These are phyloP conservation scores for Myxozyma neotropica DNA, from an alignment of 805 yeast species.

Conservation along the genomic window DNA sequence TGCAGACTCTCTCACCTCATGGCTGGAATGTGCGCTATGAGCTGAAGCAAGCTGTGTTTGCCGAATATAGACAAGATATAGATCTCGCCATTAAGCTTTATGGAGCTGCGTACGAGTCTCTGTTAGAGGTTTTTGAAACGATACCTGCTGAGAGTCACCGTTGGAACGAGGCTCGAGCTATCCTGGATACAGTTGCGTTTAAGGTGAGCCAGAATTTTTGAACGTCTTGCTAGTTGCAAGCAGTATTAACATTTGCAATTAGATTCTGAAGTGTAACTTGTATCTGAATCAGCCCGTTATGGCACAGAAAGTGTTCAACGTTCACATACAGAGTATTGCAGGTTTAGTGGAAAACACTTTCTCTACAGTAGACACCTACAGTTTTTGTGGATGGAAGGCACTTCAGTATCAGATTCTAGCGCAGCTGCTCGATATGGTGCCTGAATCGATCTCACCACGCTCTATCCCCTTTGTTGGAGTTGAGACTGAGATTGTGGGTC, in stretches of 20 bases:
- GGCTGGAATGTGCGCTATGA: conserved; percentile 57
- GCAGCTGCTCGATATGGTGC: conserved; percentile 55
- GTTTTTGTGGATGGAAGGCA: conserved; percentile 57
- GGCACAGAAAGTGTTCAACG: conserved; percentile 65
- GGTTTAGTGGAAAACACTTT: conserved; percentile 43
- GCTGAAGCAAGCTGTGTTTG: conserved; percentile 53
- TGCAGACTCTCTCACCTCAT: conserved; percentile 38
- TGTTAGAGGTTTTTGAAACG: conserved; percentile 47
- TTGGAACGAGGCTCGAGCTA: conserved; percentile 52
- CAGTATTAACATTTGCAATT: neutral
- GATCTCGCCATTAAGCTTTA: conserved; percentile 55
- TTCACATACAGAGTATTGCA: conserved; percentile 60
- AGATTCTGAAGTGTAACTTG: conserved; percentile 62
- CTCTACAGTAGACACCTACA: conserved; percentile 38
- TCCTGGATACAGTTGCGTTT: conserved; percentile 63
- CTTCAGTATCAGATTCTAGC: conserved; percentile 70
- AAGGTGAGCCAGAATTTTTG: conserved; percentile 37
- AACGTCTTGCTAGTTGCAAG: neutral
- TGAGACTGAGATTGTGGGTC: conserved; percentile 16
- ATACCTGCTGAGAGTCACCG: conserved; percentile 36
- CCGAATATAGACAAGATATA: conserved; percentile 52
- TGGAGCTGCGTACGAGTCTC: conserved; percentile 57
- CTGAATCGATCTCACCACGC: conserved; percentile 47
- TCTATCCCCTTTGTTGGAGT: conserved; percentile 42
- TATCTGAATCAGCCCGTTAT: conserved; percentile 59